These are phyloP conservation scores for Lathyrus tuberosus DNA, from an alignment of 306 rosid species.

Conservation along the genomic window DNA sequence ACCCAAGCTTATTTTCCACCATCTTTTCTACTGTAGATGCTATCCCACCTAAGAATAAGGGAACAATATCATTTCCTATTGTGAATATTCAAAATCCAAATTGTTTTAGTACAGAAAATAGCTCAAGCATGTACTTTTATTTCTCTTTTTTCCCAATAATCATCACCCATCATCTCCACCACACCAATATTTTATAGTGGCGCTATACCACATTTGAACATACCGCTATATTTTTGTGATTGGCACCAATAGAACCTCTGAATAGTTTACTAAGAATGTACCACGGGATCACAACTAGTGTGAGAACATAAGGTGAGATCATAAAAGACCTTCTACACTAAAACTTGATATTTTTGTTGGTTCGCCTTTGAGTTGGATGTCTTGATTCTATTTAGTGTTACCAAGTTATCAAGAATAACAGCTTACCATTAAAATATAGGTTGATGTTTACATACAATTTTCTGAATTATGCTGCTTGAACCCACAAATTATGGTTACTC, in stretches of 20 bases:
- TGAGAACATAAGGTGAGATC: neutral
- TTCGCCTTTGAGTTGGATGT: neutral
- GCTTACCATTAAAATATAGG: neutral
- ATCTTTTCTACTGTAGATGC: too few species aligned
- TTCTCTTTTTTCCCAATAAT: neutral
- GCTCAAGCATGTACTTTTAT: neutral
- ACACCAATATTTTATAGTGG: neutral
- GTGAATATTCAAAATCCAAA: neutral
- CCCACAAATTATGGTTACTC: neutral
- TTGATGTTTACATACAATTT: neutral
- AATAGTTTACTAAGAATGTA: neutral
- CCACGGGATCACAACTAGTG: neutral
- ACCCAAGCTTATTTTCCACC: too few species aligned
- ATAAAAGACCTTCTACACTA: neutral
- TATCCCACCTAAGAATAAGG: neutral
- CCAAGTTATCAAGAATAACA: neutral
- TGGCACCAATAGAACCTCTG: neutral
- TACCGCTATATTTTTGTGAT: neutral
- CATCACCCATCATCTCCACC: neutral
- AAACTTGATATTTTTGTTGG: slow-evolving; percentile 6
- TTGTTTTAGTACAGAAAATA: neutral
- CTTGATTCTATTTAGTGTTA: slow-evolving; percentile 4
- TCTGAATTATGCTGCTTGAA: neutral
- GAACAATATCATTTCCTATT: neutral
- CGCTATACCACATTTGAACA: too few species aligned